A percentile compares a stretch with the other conserved stretches of the same genome.
These are phyloP conservation scores for Prunus armeniaca DNA, from an alignment of 306 rosid species.

Conservation along the genomic window DNA sequence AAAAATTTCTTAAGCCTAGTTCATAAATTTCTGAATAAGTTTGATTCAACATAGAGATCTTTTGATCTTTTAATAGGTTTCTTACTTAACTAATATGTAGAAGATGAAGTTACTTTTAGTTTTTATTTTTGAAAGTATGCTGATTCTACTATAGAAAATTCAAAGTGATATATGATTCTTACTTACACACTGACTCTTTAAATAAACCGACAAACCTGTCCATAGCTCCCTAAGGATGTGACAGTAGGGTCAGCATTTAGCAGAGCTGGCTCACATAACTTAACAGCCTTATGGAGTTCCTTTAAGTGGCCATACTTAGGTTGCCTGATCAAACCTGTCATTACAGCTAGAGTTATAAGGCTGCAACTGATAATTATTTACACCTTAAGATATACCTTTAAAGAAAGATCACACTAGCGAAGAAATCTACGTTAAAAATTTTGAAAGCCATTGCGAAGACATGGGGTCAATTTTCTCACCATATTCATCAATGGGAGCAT, in stretches of 20 bases:
- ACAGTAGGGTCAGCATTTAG: constrained; percentile 57
- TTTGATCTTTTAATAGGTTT: neutral
- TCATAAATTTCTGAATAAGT: neutral
- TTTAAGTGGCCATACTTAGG: constrained; percentile 82
- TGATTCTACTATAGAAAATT: constrained; percentile 9
- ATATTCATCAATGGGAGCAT: constrained; percentile 56
- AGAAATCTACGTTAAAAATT: neutral
- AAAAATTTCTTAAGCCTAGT: neutral
- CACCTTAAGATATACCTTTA: neutral
- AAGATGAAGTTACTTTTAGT: neutral
- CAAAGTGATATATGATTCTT: neutral
- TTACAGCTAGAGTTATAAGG: neutral
- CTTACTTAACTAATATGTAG: neutral
- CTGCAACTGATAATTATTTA: neutral
- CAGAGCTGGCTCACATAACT: constrained; percentile 63
- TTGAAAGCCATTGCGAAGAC: neutral
- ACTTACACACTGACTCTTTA: neutral
- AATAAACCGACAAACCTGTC: constrained; percentile 28
- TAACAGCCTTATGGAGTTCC: constrained; percentile 64
- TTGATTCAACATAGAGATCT: neutral
- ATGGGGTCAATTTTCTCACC: constrained; percentile 29
- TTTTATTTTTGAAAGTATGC: neutral
- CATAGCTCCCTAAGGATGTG: constrained; percentile 43
- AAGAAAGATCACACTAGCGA: neutral
- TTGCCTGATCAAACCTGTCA: constrained; percentile 52